phyloP scores from a whole-genome alignment of 345 rosid species.

The Hibiscus syriacus region DNA sequence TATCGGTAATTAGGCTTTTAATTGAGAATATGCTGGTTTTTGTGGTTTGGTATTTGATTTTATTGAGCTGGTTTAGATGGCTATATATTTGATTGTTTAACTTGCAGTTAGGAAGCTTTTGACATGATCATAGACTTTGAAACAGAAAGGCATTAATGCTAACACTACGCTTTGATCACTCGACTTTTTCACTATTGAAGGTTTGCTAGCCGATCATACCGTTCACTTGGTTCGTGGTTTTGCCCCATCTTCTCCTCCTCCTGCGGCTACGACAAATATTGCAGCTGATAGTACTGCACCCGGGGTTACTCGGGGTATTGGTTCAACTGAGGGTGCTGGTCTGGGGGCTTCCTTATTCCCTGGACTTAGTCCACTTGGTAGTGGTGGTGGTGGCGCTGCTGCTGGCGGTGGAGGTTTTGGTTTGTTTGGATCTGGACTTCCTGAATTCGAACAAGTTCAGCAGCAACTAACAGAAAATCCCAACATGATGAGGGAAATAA shows the following conservation, averaged over 20 bases:
- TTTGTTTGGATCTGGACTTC: conserved; percentile 62
- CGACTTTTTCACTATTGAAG: conserved; percentile 25
- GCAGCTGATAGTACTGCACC: conserved; percentile 37
- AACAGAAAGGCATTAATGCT: too few species aligned
- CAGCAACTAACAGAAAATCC: conserved; percentile 78
- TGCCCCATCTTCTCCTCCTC: conserved; percentile 44
- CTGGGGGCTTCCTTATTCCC: conserved; percentile 68
- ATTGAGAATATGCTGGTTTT: background rate
- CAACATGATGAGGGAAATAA: conserved; percentile 71
- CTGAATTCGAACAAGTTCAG: conserved; percentile 73
- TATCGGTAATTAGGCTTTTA: background rate
- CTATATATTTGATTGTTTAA: too few species aligned
- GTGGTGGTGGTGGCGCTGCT: conserved; percentile 26
- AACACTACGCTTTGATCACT: too few species aligned
- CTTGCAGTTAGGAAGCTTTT: too few species aligned
- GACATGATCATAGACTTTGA: too few species aligned
- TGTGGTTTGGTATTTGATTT: background rate
- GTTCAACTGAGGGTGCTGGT: conserved; percentile 45
- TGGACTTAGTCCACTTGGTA: conserved; percentile 54
- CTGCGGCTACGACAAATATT: conserved; percentile 36
- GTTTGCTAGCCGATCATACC: conserved; percentile 89
- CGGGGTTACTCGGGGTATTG: conserved; percentile 46
- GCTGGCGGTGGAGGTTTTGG: conserved; percentile 29
- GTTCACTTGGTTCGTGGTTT: conserved; percentile 85
- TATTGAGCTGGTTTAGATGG: background rate